Evolutionary conservation across 2,329 filamentous ascomycete genomes (phyloP).

Genomic region (Trichoderma citrinoviride): DNA sequence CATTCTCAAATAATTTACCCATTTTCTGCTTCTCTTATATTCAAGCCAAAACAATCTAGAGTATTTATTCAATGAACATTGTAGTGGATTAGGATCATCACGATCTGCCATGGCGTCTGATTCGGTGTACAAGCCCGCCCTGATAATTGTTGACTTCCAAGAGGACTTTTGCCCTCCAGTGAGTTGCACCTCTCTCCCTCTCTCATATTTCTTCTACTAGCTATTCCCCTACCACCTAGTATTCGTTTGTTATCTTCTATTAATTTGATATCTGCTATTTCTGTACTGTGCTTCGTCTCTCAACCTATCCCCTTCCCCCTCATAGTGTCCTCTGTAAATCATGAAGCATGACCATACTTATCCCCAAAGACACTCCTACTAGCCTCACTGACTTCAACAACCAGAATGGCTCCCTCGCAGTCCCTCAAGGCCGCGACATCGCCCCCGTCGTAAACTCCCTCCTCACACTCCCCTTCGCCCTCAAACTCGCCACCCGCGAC

Average conservation of each 20-base stretch:
- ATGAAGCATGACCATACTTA: neutral
- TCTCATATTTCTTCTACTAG: too few relatives aligned
- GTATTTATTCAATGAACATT: too few relatives aligned
- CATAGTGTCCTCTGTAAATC: neutral
- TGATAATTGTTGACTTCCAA: slow-evolving; percentile 82
- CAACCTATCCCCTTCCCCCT: neutral
- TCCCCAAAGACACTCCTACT: too few relatives aligned
- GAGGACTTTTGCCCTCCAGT: slow-evolving; percentile 94
- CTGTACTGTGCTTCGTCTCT: too few relatives aligned
- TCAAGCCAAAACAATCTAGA: too few relatives aligned
- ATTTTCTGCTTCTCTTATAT: too few relatives aligned
- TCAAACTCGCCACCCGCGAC: slow-evolving; percentile 87
- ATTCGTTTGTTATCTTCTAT: too few relatives aligned
- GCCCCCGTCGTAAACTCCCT: slow-evolving; percentile 71
- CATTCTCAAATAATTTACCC: too few relatives aligned
- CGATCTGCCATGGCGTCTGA: neutral
- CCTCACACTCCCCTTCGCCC: slow-evolving; percentile 65
- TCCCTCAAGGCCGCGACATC: slow-evolving; percentile 69
- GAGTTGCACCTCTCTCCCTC: slow-evolving; percentile 35
- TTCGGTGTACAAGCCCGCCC: slow-evolving; percentile 45
- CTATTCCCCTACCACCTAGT: too few relatives aligned
- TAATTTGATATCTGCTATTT: too few relatives aligned
- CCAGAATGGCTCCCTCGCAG: slow-evolving; percentile 80
- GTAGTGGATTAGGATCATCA: too few relatives aligned
- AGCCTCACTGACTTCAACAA: neutral